Conservation (phyloP, 495 filamentous ascomycete genomes). For the Xylaria acuta region DNA sequence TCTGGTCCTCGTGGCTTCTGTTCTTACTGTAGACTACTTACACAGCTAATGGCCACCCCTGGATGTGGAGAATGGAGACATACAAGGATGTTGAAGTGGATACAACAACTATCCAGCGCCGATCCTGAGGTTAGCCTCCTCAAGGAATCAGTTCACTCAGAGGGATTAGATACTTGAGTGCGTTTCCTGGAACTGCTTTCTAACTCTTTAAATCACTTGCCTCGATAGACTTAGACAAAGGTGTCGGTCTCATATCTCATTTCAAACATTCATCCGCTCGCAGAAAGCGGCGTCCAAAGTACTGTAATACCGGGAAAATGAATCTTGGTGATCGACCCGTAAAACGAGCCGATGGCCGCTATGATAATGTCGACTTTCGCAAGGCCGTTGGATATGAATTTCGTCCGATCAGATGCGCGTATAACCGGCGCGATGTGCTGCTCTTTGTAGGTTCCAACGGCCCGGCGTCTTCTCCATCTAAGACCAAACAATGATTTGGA, state of each 20-base stretch:
- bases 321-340: conserved; percentile 19
- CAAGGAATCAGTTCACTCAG: background rate
- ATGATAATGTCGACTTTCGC: conserved; percentile 41
- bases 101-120: background rate
- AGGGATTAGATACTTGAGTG: background rate
- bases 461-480: background rate
- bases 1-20: background rate
- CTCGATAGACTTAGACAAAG: background rate
- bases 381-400: conserved; percentile 36
- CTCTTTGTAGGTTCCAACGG: conserved; percentile 35
- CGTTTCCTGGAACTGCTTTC: background rate
- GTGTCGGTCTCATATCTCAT: background rate
- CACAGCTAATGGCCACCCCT: background rate
- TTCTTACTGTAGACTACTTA: background rate
- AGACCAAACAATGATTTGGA: background rate
- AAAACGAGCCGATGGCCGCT: conserved; percentile 38
- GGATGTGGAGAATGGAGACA: background rate
- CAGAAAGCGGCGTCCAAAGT: background rate
- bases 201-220: background rate
- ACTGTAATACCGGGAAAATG: conserved; percentile 8
- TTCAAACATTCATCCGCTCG: background rate
- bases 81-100: background rate
- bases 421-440: conserved; percentile 39
- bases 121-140: conserved; percentile 1
- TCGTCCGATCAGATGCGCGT: conserved; percentile 36